Base-by-base conservation (phyloP, 257 asterid genomes). In the Nicotiana benthamiana region DNA sequence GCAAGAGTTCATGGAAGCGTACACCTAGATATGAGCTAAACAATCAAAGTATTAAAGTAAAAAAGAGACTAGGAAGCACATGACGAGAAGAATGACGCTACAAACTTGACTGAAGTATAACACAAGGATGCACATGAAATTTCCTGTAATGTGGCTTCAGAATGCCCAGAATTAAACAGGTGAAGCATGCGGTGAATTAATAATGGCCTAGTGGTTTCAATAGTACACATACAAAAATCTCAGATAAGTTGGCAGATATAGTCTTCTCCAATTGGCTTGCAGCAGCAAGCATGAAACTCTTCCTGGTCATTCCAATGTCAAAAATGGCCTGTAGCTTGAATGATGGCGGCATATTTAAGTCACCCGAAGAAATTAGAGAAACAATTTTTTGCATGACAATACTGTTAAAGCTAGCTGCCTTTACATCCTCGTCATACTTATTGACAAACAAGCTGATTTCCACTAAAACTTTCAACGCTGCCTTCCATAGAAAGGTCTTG, bases 321-420 rank as follows among this genome's bases (percentile, higher is more conserved):
- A 85, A 84, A 86, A 91, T 88, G 78, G 96, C 96, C 84, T 90
- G 90, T 83, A 96, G 80, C 86, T 88, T 93, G 89, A 91, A 88
- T 9, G 94, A 80, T 56, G 64, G 84, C 65, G 93, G 91, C 91
- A 89, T 77, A 77, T 81, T 72, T 63, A 84, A 85, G 83, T 90
- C 89, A 87, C 86, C 87, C 80, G 92, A 90, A 85, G 91, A 84
- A 79, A 92, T 68, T 85, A 90, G 83, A 72, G 89, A 90, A 81
- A 87, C 88, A 67, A 90, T 83, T 85, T 86, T 92, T 78, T 86
- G 92, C 68, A 92, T 90, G 79, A 94, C 97, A 82, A 80, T 85
- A 85, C 80, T 84, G 89, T 90, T 92, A 85, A 90, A 96, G 87
- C 84, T 88, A 28, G 82, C 80, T 68, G 89, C 85, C 83, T 87